A percentile compares a stretch with the other conserved stretches of the same genome.
These are phyloP conservation scores for Sporothrix dimorphospora DNA, from an alignment of 2,329 filamentous ascomycete species.

Conservation along the genomic window DNA sequence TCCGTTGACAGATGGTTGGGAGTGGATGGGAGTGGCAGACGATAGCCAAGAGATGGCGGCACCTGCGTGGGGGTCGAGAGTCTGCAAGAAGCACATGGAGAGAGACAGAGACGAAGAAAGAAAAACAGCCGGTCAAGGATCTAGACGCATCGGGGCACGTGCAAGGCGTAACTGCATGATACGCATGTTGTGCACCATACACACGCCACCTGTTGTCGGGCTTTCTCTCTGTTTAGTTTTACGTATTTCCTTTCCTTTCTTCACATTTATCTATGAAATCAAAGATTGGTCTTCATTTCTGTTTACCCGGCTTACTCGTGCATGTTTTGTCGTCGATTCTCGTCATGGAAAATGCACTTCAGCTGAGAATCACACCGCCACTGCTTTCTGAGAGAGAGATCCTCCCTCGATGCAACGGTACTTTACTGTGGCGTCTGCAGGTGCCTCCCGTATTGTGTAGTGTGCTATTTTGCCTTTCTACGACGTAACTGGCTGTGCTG, in stretches of 20 bases:
- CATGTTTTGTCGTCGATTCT: not conserved
- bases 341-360: not conserved
- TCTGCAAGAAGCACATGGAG: no score
- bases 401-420: not conserved
- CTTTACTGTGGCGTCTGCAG: conserved; percentile 14
- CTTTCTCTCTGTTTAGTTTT: not conserved
- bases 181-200: not conserved
- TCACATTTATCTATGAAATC: no score
- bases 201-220: not conserved
- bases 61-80: not conserved
- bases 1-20: no score
- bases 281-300: not conserved
- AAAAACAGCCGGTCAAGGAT: not conserved
- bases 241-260: no score
- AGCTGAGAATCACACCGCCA: not conserved
- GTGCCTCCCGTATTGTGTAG: not conserved
- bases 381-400: not conserved
- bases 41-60: not conserved
- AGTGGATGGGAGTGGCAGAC: no score
- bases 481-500: not conserved
- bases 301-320: not conserved
- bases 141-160: not conserved
- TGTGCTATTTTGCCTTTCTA: not conserved
- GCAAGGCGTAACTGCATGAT: not conserved
- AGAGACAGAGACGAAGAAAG: not conserved